Evolutionary conservation across 2,329 filamentous ascomycete species (phyloP).

Genomic region (Salinomyces thailandicus): DNA sequence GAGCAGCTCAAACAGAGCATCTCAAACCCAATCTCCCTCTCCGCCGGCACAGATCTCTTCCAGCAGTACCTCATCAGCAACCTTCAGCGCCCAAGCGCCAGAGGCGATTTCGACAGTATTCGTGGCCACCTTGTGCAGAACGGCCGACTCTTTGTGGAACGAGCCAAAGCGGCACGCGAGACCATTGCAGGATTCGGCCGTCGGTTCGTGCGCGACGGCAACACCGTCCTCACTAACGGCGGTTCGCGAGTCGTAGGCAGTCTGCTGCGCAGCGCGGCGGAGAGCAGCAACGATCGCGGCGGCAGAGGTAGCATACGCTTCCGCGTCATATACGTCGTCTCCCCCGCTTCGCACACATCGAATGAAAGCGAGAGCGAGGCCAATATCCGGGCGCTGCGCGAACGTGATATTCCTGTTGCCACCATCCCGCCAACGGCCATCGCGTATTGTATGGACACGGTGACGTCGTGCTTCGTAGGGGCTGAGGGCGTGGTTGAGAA

Average conservation of each 20-base stretch:
- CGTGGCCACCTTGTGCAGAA: conserved; percentile 76
- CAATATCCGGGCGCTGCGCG: conserved; percentile 61
- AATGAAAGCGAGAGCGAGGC: conserved; percentile 53
- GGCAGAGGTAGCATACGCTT: conserved; percentile 56
- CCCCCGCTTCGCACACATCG: conserved; percentile 25
- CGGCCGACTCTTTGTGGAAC: conserved; percentile 72
- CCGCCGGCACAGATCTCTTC: conserved; percentile 90
- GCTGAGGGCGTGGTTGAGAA: conserved; percentile 86
- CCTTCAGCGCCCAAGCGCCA: conserved; percentile 43
- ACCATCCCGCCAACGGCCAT: conserved; percentile 66
- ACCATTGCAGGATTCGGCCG: conserved; percentile 72
- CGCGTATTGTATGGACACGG: conserved; percentile 66
- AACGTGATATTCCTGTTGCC: conserved; percentile 69
- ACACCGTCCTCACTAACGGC: conserved; percentile 80
- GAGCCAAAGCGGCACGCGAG: conserved; percentile 74
- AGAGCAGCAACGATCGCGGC: conserved; percentile 39
- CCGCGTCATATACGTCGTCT: conserved; percentile 62
- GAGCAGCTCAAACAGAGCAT: conserved; percentile 66
- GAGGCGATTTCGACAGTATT: conserved; percentile 70
- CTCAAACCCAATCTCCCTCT: conserved; percentile 81
- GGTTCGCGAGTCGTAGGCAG: conserved; percentile 75
- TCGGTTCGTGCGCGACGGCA: conserved; percentile 67
- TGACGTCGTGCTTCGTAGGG: conserved; percentile 58
- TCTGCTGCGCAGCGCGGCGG: conserved; percentile 62
- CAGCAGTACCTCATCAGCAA: conserved; percentile 82